A percentile compares a stretch with the other conserved stretches of the same genome.
These are phyloP conservation scores for Cercospora sesami DNA, from an alignment of 2,329 filamentous ascomycete species.

Conservation along the genomic window DNA sequence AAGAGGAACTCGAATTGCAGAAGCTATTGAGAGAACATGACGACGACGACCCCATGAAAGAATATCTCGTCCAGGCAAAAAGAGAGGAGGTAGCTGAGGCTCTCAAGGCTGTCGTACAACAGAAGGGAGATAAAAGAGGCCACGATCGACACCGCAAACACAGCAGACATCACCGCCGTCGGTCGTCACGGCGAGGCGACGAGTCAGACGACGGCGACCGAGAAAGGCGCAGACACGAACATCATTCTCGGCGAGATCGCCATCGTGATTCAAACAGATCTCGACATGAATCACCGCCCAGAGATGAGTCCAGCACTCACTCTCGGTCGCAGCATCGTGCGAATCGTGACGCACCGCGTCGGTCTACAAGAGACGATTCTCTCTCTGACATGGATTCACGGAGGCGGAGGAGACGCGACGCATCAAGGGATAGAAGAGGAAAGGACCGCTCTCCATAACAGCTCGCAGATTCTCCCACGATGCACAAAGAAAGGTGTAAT, in stretches of 20 bases:
- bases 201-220: constrained; percentile 22
- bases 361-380: neutral
- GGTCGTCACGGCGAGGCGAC: constrained; percentile 14
- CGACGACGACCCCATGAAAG: constrained; percentile 97
- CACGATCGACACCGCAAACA: constrained; percentile 43
- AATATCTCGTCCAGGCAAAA: constrained; percentile 84
- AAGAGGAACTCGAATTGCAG: constrained; percentile 78
- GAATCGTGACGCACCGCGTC: neutral
- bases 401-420: neutral
- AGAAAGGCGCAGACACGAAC: neutral
- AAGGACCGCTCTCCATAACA: neutral
- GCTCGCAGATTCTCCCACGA: neutral
- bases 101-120: constrained; percentile 55
- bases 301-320: neutral
- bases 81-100: constrained; percentile 80
- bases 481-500: neutral
- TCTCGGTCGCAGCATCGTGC: neutral
- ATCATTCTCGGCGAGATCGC: constrained; percentile 8
- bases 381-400: neutral
- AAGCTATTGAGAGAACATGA: constrained; percentile 71
- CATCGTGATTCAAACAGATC: neutral
- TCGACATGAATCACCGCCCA: neutral
- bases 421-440: neutral
- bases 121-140: constrained; percentile 38
- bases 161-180: constrained; percentile 46